Base-by-base conservation (phyloP, 139 green algal species). In the Micractinium sp. region DNA sequence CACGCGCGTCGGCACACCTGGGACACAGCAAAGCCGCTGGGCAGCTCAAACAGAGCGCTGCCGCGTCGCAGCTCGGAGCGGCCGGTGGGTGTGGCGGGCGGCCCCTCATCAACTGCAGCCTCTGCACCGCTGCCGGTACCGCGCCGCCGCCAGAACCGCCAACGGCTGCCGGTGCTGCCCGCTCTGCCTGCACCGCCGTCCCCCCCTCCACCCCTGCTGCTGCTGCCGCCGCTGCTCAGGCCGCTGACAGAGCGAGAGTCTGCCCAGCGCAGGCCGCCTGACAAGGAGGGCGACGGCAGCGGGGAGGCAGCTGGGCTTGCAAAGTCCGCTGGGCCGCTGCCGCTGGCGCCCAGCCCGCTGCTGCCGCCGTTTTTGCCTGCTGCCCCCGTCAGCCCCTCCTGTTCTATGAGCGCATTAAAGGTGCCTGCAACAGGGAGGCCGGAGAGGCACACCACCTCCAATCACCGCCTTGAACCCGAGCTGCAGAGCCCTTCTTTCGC, bases 331-430 rank as follows among this genome's bases (percentile, higher is more conserved):
- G 5, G 36, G 33, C 81, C 0, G 31, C 66, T 56, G 47, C 31
- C n/a, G 35, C 47, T 38, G 13, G 39, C 12, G 20, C 67, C 38
- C 27, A 81, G 35, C 38, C 9, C 35, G 25, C 29, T 56, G 85
- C 60, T 85, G 63, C 22, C 25, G 84, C 35, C 19, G 38, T 41
- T 14, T 13, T 39, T 0, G 29, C 38, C 38, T 3, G 2, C 41
- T 9, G 53, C 31, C 20, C 77, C 87, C 25, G 82, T 29, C 20
- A 91, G 79, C 0, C 85, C 89, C 85, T 93, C 53, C 29, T 69
- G 39, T 91, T 89, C 93, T 71, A 95, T 35, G 31, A 92, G 31
- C 16, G 85, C 82, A 33, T 93, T 92, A n/a, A 92, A 90, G 7
- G 90, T 92, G 12, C 71, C 39, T 33, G 67, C 67, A 75, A 31